Evolutionary conservation across 1,284 basidiomycete species (phyloP), one percentile per base, ranked within the genome.

Genomic region (Ganoderma sinense): DNA sequence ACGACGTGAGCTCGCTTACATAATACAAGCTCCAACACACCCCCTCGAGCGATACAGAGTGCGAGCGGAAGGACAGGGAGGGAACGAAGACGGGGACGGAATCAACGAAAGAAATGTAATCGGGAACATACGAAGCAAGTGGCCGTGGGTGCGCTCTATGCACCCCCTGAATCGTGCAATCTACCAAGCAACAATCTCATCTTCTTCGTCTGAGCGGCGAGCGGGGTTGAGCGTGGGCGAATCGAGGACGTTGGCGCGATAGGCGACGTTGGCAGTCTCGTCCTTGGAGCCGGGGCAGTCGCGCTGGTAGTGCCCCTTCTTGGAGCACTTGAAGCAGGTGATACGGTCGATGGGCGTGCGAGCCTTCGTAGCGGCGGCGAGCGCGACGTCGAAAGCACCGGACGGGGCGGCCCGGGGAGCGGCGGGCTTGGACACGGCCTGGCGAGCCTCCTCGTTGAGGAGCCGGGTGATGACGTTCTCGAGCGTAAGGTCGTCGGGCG

Each of bases 381-480:
- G n/a, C n/a, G 45, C 5, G 45, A 48, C 7, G 18, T 48, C 45
- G 10, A 18, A 18, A n/a, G n/a, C 16, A 48, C 18, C 33, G n/a
- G 45, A n/a, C 20, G 66, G 26, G 36, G 66, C 40, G 18, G 26
- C 8, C 33, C 8, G 33, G 33, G 8, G 20, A 60, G 59, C 29
- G n/a, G 63, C 10, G 23, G 63, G 51, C 14, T n/a, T 7, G 51
- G 63, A 56, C 2, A 48, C 48, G 5, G 5, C n/a, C 45, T 76
- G 77, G 61, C 73, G 71, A 11, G 72, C 63, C 70, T 80, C 78
- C 59, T 81, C 75, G 62, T 81, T 80, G 18, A 80, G 70, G 10
- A 81, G 65, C 14, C 75, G 76, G 11, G 70, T 70, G 45, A 79
- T 75, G 41, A 81, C 76, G 67, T 76, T 65, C 51, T 80, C 69